phyloP scores from a whole-genome alignment of 805 yeast genomes.

The Candida boidinii region DNA sequence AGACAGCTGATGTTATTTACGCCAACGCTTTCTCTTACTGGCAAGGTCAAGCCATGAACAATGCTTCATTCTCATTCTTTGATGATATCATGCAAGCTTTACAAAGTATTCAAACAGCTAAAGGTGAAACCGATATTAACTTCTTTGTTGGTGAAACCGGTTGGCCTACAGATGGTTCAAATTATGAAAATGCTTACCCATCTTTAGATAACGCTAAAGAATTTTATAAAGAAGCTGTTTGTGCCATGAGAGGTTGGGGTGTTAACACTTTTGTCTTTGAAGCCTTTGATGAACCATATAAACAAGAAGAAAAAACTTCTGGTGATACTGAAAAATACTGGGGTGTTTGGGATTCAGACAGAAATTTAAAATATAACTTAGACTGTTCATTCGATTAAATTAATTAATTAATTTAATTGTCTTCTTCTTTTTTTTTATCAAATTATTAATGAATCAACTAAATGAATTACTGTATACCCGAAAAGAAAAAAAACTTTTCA shows the following conservation, averaged over 20 bases:
- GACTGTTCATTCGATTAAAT: no score
- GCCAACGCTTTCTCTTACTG: slow-evolving; percentile 98
- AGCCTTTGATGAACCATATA: slow-evolving; percentile 95
- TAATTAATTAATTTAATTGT: no score
- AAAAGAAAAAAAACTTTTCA: no score
- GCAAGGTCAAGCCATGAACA: slow-evolving; percentile 88
- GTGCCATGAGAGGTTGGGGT: slow-evolving; percentile 96
- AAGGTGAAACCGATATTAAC: slow-evolving; percentile 78
- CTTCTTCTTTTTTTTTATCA: no score
- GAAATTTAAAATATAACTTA: slow-evolving; percentile 36
- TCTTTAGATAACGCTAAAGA: slow-evolving; percentile 61
- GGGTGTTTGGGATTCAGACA: slow-evolving; percentile 71
- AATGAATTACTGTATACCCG: no score
- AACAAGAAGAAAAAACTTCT: slow-evolving; percentile 83
- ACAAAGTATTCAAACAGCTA: slow-evolving; percentile 75
- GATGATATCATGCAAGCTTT: slow-evolving; percentile 98
- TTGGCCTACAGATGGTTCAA: slow-evolving; percentile 87
- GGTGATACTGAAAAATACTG: slow-evolving; percentile 86
- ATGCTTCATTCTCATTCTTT: slow-evolving; percentile 85
- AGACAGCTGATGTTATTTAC: slow-evolving; percentile 76
- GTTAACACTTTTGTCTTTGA: slow-evolving; percentile 87
- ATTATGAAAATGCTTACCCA: slow-evolving; percentile 61
- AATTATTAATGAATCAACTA: no score
- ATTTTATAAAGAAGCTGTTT: slow-evolving; percentile 84
- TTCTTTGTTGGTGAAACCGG: slow-evolving; percentile 99